Base-by-base conservation (phyloP, 2,329 filamentous ascomycete genomes). In the Stemphylium lycopersici region DNA sequence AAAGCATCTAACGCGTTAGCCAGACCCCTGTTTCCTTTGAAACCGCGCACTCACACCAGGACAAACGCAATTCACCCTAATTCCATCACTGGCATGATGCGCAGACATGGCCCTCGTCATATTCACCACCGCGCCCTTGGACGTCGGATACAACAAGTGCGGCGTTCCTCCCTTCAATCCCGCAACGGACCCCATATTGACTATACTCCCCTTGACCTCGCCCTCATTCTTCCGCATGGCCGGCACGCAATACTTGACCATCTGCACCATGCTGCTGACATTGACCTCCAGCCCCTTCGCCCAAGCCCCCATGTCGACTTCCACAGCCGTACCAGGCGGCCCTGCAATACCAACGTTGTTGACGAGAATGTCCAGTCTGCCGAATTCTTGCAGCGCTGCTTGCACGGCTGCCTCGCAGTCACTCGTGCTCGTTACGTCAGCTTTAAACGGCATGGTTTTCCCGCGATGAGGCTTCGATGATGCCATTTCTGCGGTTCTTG, bases 131-230 rank as follows among this genome's bases (percentile, higher is more conserved):
- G 81, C 81, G 1, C 81, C 81, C 63, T 84, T 83, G 24, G 74
- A 77, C 8, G 81, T 84, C 3, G 81, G 82, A 69, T 84, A 84
- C 3, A 83, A 66, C 24, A 84, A 60, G 72, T 81, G 77, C 2
- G 80, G 81, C n/a, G 80, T 83, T 0, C 82, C 81, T 2, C 81
- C 81, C 40, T 44, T 51, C 43, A 40, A 91, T 33, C 86, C 88
- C 70, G 91, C 91, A 69, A 93, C 86, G 16, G 88, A 91, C 34
- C 88, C 86, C 71, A 90, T 91, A 77, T 92, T 93, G 80, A 93
- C 90, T 68, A 93, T 90, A n/a, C 84, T 86, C 52, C 84, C 82
- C 6, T 58, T 48, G 18, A 90, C 89, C 18, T 75, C 71, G 3
- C 26, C 26, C 26, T 29, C 26, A 2, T 29, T 29, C 65, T 84